Percentiles rank a stretch among this genome's conserved stretches.
phyloP scores from a whole-genome alignment of 495 filamentous ascomycete species.

The Penicillium maclennaniae region DNA sequence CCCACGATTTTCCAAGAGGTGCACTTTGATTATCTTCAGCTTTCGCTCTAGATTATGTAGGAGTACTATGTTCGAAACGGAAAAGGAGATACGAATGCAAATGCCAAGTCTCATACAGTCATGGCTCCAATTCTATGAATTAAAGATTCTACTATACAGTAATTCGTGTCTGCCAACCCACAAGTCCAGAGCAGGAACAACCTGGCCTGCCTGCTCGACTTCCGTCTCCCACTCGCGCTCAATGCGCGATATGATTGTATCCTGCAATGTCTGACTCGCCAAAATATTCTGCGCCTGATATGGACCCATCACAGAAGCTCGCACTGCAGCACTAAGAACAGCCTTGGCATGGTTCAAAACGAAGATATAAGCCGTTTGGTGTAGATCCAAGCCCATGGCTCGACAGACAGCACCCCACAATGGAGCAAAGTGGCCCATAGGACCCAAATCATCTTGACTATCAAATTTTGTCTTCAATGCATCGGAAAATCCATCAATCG shows the following conservation, averaged over 20 bases:
- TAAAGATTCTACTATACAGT: conserved; percentile 95
- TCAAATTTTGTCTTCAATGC: conserved; percentile 32
- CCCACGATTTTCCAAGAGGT: conserved; percentile 19
- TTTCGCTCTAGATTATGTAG: conserved; percentile 33
- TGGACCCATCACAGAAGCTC: conserved; percentile 84
- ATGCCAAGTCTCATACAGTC: conserved; percentile 5
- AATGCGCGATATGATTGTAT: conserved; percentile 58
- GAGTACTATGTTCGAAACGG: conserved; percentile 25
- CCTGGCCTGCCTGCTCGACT: conserved; percentile 83
- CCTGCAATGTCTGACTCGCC: conserved; percentile 60
- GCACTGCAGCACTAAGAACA: conserved; percentile 80
- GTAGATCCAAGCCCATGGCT: conserved; percentile 56
- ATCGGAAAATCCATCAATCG: conserved; percentile 38
- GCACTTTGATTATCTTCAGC: conserved; percentile 14
- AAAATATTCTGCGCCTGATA: conserved; percentile 87
- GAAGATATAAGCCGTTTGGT: conserved; percentile 78
- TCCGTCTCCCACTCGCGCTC: conserved; percentile 52
- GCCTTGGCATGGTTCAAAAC: conserved; percentile 86
- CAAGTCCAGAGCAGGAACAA: conserved; percentile 81
- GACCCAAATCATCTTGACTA: conserved; percentile 29
- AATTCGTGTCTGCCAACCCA: conserved; percentile 95
- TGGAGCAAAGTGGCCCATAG: conserved; percentile 69
- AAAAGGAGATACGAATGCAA: conserved; percentile 19
- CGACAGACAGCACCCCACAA: conserved; percentile 71
- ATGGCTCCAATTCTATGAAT: conserved; percentile 51